phyloP scores from a whole-genome alignment of 495 filamentous ascomycete species.

The Chaetomidium leptoderma region DNA sequence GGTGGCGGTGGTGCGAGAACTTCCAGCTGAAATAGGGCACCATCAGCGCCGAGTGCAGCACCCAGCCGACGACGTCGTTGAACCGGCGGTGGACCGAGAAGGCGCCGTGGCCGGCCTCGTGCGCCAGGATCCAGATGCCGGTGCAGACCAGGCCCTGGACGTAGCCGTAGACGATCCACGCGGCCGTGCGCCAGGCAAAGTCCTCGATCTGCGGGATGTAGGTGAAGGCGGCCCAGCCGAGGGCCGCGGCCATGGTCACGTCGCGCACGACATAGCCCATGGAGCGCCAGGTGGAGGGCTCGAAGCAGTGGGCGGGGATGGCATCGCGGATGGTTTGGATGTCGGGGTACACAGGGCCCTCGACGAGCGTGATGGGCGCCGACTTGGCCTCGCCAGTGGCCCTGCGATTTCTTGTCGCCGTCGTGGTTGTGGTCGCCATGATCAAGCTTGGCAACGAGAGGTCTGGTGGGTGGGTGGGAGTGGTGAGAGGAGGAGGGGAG shows the following conservation, averaged over 20 bases:
- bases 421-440: slow-evolving; percentile 25
- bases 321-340: slow-evolving; percentile 76
- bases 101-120: slow-evolving; percentile 84
- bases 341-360: slow-evolving; percentile 60
- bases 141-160: slow-evolving; percentile 73
- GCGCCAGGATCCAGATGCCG: slow-evolving; percentile 81
- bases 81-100: slow-evolving; percentile 73
- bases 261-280: slow-evolving; percentile 68
- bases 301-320: slow-evolving; percentile 76
- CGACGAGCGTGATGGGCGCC: slow-evolving; percentile 52
- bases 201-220: slow-evolving; percentile 57
- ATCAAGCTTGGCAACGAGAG: background rate
- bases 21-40: slow-evolving; percentile 93
- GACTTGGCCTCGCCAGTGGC: slow-evolving; percentile 8
- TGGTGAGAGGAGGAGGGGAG: background rate
- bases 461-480: background rate
- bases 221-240: slow-evolving; percentile 62
- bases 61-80: slow-evolving; percentile 81
- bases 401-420: slow-evolving; percentile 21
- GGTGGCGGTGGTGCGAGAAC: slow-evolving; percentile 89
- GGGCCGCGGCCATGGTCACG: slow-evolving; percentile 52
- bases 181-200: slow-evolving; percentile 47
- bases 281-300: slow-evolving; percentile 59
- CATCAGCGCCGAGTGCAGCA: slow-evolving; percentile 72
- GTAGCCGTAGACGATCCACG: slow-evolving; percentile 67